These are phyloP conservation scores for Sicyos edulis DNA, from an alignment of 306 rosid genomes.

Conservation along the genomic window DNA sequence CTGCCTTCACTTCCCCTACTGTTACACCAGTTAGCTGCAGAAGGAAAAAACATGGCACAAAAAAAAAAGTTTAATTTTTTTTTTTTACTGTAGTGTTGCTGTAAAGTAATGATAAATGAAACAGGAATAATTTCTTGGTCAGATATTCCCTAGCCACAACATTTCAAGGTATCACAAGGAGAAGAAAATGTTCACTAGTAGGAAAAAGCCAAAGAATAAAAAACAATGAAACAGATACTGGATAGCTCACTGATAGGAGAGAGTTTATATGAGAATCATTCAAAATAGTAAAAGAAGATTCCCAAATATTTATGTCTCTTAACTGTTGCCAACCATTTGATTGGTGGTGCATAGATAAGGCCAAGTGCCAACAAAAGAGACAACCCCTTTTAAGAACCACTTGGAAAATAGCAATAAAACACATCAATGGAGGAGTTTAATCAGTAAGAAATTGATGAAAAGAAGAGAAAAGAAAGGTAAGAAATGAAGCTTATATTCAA, in stretches of 20 bases:
- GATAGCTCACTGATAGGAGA: not conserved
- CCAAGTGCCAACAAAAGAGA: slow-evolving; percentile 10
- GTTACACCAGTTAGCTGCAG: slow-evolving; percentile 92
- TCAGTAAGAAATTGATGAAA: not conserved
- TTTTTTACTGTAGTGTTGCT: not conserved
- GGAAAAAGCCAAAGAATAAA: slow-evolving; percentile 22
- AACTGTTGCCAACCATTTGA: slow-evolving; percentile 20
- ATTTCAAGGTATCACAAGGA: not conserved
- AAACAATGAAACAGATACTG: slow-evolving; percentile 17
- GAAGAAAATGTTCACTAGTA: slow-evolving; percentile 13
- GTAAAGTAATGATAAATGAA: slow-evolving; percentile 21
- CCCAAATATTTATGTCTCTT: slow-evolving; percentile 9
- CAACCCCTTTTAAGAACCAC: slow-evolving; percentile 5
- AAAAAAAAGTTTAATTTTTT: not conserved
- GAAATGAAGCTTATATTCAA: not conserved
- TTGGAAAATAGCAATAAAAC: slow-evolving; percentile 5
- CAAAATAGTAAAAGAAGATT: slow-evolving; percentile 15
- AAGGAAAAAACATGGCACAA: slow-evolving; percentile 4
- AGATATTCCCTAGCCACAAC: slow-evolving; percentile 20
- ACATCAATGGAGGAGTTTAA: not conserved
- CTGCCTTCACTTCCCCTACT: slow-evolving; percentile 95
- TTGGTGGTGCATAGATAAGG: slow-evolving; percentile 13
- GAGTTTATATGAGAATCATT: slow-evolving; percentile 5
- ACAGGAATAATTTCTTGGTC: slow-evolving; percentile 13
- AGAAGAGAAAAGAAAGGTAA: slow-evolving; percentile 4